Evolutionary conservation across 1,284 basidiomycete genomes (phyloP).

Genomic region (Ustilago loliicola): DNA sequence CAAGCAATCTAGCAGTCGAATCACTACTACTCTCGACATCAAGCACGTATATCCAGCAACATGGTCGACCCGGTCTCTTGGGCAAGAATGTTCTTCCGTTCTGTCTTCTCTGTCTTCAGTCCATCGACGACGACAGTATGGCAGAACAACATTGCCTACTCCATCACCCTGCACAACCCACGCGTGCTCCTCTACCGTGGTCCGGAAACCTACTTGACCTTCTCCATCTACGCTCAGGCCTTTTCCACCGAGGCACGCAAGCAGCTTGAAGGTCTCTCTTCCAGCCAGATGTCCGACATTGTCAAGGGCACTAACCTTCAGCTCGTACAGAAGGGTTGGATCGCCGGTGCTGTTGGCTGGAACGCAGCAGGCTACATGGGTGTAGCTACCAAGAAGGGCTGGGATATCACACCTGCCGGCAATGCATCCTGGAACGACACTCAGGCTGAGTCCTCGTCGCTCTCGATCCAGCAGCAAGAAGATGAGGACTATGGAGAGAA

Average conservation of each 20-base stretch:
- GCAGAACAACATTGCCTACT: conserved; percentile 52
- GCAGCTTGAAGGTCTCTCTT: conserved; percentile 29
- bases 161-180: conserved; percentile 53
- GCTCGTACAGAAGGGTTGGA: conserved; percentile 59
- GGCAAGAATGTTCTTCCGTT: conserved; percentile 47
- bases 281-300: conserved; percentile 18
- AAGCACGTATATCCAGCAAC: neutral
- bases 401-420: conserved; percentile 50
- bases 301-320: conserved; percentile 44
- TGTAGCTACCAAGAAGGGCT: conserved; percentile 44
- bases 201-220: conserved; percentile 56
- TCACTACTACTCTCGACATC: too few relatives aligned
- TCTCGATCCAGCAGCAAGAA: conserved; percentile 38
- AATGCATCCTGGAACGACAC: conserved; percentile 47
- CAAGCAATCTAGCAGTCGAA: too few relatives aligned
- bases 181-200: conserved; percentile 59
- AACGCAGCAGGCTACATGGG: conserved; percentile 51
- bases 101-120: conserved; percentile 47
- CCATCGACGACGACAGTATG: conserved; percentile 47
- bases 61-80: conserved; percentile 50
- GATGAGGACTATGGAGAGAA: conserved; percentile 49
- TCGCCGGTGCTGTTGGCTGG: conserved; percentile 60
- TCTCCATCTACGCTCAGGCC: conserved; percentile 50
- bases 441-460: conserved; percentile 19
- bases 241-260: conserved; percentile 46